phyloP scores from a whole-genome alignment of 2,329 filamentous ascomycete species.

The Ambrosiella beaveri region DNA sequence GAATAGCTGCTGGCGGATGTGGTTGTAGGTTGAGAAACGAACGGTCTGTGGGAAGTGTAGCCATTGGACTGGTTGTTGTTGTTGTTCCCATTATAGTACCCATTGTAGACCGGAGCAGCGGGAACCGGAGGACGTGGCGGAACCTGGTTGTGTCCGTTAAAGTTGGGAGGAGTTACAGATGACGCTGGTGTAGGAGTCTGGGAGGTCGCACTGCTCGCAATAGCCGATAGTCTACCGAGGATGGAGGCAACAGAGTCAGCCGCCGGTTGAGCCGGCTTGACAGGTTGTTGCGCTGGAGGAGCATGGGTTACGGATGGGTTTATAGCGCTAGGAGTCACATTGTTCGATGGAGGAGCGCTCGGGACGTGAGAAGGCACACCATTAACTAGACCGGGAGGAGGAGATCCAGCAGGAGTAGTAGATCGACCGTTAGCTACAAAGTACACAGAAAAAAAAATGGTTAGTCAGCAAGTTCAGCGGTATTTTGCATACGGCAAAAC shows the following conservation, averaged over 20 bases:
- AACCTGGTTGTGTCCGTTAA: constrained; percentile 19
- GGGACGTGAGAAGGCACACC: constrained; percentile 19
- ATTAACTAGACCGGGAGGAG: constrained; percentile 29
- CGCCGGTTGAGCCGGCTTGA: not conserved
- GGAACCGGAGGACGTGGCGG: constrained; percentile 19
- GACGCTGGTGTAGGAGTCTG: constrained; percentile 24
- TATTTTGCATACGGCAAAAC: not conserved
- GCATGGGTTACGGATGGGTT: constrained; percentile 19
- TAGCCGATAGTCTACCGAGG: constrained; percentile 42
- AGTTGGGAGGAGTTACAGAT: constrained; percentile 16
- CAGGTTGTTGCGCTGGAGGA: constrained; percentile 11
- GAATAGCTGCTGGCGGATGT: not conserved
- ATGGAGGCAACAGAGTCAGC: constrained; percentile 41
- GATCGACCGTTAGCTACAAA: constrained; percentile 35
- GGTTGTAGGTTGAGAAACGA: constrained; percentile 15
- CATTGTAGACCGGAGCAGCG: not conserved
- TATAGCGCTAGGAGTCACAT: constrained; percentile 14
- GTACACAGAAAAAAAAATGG: not conserved
- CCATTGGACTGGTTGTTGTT: not conserved
- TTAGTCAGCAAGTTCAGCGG: not conserved
- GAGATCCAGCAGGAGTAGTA: constrained; percentile 53
- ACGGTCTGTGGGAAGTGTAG: constrained; percentile 13
- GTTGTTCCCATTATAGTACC: constrained; percentile 4
- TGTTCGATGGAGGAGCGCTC: constrained; percentile 15
- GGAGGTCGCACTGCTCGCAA: constrained; percentile 52